Percentiles rank a stretch among this genome's conserved stretches.
Conservation (phyloP, 2,329 filamentous ascomycete genomes). For the Monosporascus sp. region DNA sequence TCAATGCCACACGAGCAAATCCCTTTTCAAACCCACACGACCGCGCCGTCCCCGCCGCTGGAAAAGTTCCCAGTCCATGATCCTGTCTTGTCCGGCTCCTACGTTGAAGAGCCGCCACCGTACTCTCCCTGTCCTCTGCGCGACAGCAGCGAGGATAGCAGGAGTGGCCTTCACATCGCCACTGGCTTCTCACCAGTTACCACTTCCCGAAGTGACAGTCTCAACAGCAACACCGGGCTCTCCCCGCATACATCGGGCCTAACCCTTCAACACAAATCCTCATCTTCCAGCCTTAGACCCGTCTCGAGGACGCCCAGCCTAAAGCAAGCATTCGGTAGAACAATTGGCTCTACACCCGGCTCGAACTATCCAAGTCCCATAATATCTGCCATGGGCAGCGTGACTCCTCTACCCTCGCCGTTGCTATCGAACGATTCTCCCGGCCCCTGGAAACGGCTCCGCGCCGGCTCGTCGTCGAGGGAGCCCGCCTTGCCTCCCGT, state of each 20-base stretch:
- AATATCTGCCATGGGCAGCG: slow-evolving; percentile 68
- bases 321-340: slow-evolving; percentile 48
- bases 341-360: slow-evolving; percentile 54
- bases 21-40: slow-evolving; percentile 34
- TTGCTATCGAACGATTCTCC: slow-evolving; percentile 61
- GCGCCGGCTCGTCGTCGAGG: slow-evolving; percentile 41
- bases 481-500: slow-evolving; percentile 34
- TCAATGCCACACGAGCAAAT: slow-evolving; percentile 19
- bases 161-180: slow-evolving; percentile 31
- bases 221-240: slow-evolving; percentile 29
- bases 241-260: slow-evolving; percentile 26
- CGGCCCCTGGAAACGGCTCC: slow-evolving; percentile 58
- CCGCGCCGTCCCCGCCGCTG: slow-evolving; percentile 31
- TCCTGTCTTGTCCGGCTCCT: slow-evolving; percentile 4
- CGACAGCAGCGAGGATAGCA: neutral
- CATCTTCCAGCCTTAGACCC: slow-evolving; percentile 42
- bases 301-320: slow-evolving; percentile 57
- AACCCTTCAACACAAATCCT: slow-evolving; percentile 34
- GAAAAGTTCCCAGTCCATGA: slow-evolving; percentile 15
- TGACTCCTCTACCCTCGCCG: slow-evolving; percentile 76
- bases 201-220: slow-evolving; percentile 28
- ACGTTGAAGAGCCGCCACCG: slow-evolving; percentile 10
- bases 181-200: slow-evolving; percentile 29
- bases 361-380: slow-evolving; percentile 69
- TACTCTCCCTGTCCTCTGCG: slow-evolving; percentile 14